Evolutionary conservation across 2,329 filamentous ascomycete genomes (phyloP).

Genomic region (Teratosphaeria destructans): DNA sequence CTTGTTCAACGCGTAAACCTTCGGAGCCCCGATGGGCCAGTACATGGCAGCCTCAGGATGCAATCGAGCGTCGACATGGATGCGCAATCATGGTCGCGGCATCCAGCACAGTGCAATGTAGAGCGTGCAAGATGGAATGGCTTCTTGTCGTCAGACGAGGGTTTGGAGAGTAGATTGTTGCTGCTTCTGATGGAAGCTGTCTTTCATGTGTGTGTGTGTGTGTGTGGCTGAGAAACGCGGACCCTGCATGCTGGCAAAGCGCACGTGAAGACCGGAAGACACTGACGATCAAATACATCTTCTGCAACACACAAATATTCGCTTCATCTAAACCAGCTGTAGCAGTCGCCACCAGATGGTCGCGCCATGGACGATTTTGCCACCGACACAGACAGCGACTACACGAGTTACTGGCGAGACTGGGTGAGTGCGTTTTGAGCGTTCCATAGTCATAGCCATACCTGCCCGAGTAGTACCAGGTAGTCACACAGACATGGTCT

Average conservation of each 20-base stretch:
- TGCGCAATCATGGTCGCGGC: conserved; percentile 1
- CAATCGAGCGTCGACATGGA: background rate
- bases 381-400: conserved; percentile 96
- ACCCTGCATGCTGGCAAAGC: background rate
- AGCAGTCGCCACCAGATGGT: background rate
- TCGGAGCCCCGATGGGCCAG: conserved; percentile 79
- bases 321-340: background rate
- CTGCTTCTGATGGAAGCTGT: no score
- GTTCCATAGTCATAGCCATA: background rate
- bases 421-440: conserved; percentile 55
- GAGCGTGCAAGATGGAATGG: background rate
- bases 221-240: background rate
- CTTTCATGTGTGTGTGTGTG: no score
- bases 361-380: conserved; percentile 87
- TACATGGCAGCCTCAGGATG: conserved; percentile 51
- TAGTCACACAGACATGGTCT: no score
- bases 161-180: background rate
- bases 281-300: background rate
- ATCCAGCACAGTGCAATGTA: background rate
- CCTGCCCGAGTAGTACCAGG: background rate
- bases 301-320: background rate
- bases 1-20: conserved; percentile 70
- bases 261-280: background rate
- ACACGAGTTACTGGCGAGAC: conserved; percentile 98
- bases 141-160: background rate